Conservation (phyloP, 2,329 filamentous ascomycete genomes). For the Penicillium sp. region DNA sequence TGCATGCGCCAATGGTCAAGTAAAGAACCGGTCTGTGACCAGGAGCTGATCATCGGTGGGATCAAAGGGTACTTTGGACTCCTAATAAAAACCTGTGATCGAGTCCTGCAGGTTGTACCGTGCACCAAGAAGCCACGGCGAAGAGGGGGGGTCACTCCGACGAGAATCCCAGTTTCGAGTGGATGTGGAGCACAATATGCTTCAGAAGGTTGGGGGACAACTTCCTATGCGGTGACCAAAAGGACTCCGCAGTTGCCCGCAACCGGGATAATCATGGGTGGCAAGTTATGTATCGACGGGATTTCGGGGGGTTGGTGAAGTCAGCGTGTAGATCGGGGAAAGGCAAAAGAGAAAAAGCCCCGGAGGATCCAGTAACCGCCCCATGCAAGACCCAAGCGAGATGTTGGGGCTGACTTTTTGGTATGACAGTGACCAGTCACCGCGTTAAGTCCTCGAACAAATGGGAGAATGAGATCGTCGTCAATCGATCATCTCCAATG, state of each 20-base stretch:
- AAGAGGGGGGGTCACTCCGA: neutral
- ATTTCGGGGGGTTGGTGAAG: slow-evolving; percentile 5
- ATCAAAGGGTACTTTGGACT: neutral
- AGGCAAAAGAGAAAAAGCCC: slow-evolving; percentile 3
- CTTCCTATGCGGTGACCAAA: slow-evolving; percentile 1
- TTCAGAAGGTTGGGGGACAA: slow-evolving; percentile 6
- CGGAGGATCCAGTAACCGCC: slow-evolving; percentile 4
- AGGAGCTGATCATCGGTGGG: slow-evolving; percentile 13
- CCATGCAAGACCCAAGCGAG: slow-evolving; percentile 8
- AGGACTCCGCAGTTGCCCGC: slow-evolving; percentile 8
- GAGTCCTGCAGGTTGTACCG: slow-evolving; percentile 13
- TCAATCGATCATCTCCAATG: slow-evolving; percentile 7
- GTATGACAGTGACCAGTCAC: neutral
- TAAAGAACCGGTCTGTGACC: slow-evolving; percentile 12
- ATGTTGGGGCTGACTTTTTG: neutral
- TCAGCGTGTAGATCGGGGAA: slow-evolving; percentile 17
- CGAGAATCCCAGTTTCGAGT: slow-evolving; percentile 4
- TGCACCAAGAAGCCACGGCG: slow-evolving; percentile 4
- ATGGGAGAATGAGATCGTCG: neutral
- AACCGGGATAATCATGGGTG: slow-evolving; percentile 15
- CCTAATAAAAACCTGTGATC: neutral
- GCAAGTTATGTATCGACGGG: slow-evolving; percentile 5
- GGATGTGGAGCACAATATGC: slow-evolving; percentile 16
- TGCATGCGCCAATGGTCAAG: slow-evolving; percentile 21
- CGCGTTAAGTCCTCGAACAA: neutral